phyloP scores from a whole-genome alignment of 805 yeast genomes.

The Cyberlindnera amylophila region DNA sequence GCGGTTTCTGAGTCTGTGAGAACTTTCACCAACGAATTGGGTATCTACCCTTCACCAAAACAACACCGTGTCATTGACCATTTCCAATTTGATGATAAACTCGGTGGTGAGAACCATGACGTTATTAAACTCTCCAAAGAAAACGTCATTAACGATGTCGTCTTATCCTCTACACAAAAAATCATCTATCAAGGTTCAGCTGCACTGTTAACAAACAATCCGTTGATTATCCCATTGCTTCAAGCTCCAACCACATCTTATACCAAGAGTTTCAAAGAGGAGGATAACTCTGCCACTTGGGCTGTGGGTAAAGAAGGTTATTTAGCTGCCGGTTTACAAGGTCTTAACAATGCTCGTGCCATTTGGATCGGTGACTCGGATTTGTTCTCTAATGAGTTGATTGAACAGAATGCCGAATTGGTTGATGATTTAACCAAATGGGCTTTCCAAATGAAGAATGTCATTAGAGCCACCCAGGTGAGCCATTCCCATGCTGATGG shows the following conservation, averaged over 20 bases:
- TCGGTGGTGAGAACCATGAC: constrained; percentile 26
- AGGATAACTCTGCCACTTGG: constrained; percentile 52
- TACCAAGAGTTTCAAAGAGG: constrained; percentile 46
- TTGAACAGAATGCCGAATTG: constrained; percentile 32
- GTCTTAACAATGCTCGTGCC: constrained; percentile 70
- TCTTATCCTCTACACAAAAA: constrained; percentile 25
- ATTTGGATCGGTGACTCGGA: constrained; percentile 74
- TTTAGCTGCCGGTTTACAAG: constrained; percentile 75
- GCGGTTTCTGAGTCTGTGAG: constrained; percentile 60
- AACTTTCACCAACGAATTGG: constrained; percentile 70
- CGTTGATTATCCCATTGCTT: constrained; percentile 65
- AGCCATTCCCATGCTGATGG: constrained; percentile 50
- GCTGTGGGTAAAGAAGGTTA: constrained; percentile 76
- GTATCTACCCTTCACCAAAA: constrained; percentile 79
- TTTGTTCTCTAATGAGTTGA: constrained; percentile 42
- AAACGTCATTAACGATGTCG: constrained; percentile 17
- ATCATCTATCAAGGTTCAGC: constrained; percentile 51
- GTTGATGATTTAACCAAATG: constrained; percentile 53
- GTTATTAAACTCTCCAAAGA: constrained; percentile 16
- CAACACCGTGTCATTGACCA: constrained; percentile 63
- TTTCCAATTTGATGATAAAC: constrained; percentile 40
- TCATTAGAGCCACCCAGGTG: constrained; percentile 52
- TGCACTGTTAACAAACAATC: constrained; percentile 67
- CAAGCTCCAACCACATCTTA: constrained; percentile 63
- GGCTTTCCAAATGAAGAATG: constrained; percentile 69